These are phyloP conservation scores for Chionographis japonica DNA, from an alignment of 106 monocot species.

Conservation along the genomic window DNA sequence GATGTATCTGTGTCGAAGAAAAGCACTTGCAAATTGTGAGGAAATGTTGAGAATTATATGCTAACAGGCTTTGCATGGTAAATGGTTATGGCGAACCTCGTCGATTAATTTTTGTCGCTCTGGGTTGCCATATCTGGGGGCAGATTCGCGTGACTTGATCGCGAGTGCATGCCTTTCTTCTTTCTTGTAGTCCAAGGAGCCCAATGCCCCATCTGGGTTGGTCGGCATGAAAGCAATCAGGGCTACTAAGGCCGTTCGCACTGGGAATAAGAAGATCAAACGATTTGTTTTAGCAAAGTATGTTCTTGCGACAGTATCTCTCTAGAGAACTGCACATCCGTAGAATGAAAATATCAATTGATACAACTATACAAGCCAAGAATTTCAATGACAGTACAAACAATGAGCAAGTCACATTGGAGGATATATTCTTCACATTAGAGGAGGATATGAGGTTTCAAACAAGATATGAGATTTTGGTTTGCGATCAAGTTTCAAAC, in stretches of 20 bases:
- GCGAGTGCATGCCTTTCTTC: slow-evolving; percentile 78
- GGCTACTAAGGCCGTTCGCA: slow-evolving; percentile 90
- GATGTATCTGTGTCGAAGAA: slow-evolving; percentile 61
- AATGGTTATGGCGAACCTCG: slow-evolving; percentile 34
- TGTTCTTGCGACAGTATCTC: no score
- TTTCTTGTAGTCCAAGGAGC: slow-evolving; percentile 93
- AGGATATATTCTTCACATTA: no score
- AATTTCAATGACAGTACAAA: no score
- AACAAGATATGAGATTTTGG: no score
- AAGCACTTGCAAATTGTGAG: not conserved
- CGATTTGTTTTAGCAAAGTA: no score
- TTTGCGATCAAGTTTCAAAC: no score
- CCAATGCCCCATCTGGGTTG: slow-evolving; percentile 82
- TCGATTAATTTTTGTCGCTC: slow-evolving; percentile 86
- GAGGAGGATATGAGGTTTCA: no score
- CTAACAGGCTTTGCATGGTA: not conserved
- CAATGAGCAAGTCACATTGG: no score
- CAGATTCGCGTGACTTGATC: slow-evolving; percentile 78
- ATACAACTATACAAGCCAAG: no score
- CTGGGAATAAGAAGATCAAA: slow-evolving; percentile 27
- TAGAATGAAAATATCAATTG: no score
- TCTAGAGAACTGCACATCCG: no score
- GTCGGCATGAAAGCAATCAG: slow-evolving; percentile 98
- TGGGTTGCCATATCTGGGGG: slow-evolving; percentile 60
- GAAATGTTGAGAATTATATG: not conserved